phyloP scores from a whole-genome alignment of 495 filamentous ascomycete species.

The Penicillium manginii region DNA sequence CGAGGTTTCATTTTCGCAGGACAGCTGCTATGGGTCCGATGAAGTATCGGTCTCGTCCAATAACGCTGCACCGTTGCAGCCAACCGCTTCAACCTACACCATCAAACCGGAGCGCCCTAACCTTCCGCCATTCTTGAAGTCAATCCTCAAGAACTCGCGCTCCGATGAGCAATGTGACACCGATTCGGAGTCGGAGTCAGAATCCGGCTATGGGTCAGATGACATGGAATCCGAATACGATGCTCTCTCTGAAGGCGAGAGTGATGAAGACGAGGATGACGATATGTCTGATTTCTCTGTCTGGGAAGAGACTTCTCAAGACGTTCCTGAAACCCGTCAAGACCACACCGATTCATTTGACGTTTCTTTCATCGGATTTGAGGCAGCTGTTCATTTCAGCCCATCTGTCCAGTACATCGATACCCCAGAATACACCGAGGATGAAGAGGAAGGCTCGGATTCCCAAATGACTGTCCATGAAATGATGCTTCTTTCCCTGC shows the following conservation, averaged over 20 bases:
- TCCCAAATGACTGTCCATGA: constrained; percentile 48
- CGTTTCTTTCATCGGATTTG: constrained; percentile 48
- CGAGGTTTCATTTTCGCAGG: constrained; percentile 49
- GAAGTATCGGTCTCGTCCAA: constrained; percentile 45
- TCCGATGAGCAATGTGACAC: constrained; percentile 27
- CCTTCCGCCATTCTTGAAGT: constrained; percentile 39
- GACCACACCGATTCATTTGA: constrained; percentile 43
- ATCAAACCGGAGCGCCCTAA: constrained; percentile 22
- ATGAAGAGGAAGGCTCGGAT: constrained; percentile 30
- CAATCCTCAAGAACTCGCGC: constrained; percentile 46
- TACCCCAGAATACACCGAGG: constrained; percentile 20
- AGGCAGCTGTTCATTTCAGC: constrained; percentile 43
- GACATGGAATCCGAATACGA: constrained; percentile 42
- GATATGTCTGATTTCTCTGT: constrained; percentile 40
- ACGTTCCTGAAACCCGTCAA: constrained; percentile 38
- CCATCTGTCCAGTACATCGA: constrained; percentile 44
- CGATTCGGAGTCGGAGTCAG: constrained; percentile 36
- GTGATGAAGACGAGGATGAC: constrained; percentile 30
- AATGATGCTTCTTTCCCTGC: constrained; percentile 43
- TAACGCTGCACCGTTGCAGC: constrained; percentile 28
- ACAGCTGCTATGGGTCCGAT: constrained; percentile 53
- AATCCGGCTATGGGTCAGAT: constrained; percentile 50
- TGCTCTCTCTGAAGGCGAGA: constrained; percentile 32
- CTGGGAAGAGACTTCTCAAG: constrained; percentile 40
- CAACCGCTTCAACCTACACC: constrained; percentile 23